Base-by-base conservation (phyloP, 1,139 yeast genomes). In the Protomyces lactucae-debilis region DNA sequence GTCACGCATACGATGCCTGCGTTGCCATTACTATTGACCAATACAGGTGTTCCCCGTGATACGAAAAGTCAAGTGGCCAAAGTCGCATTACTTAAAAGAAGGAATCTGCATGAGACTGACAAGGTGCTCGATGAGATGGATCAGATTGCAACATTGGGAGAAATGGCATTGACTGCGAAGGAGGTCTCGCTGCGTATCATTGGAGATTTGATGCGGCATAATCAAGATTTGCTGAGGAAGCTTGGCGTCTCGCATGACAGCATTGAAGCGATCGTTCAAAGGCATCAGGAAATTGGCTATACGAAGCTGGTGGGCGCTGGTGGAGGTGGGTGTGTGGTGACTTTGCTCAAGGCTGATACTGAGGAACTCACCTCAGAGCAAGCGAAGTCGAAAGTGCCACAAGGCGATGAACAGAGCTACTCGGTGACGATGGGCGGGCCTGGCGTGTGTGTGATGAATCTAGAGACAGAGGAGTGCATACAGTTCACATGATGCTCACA, bases 221-320 rank as follows among this genome's bases (percentile, higher is more conserved):
- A 95, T 73, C 99, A 93, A 72, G 97, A 97, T 0, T 79, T 92
- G 55, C 78, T 93, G 61, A 91, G 86, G 2, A 81, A 97, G 0
- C 76, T 93, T 21, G 97, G 97, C 1, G 99, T 95, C 6, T 87
- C 96, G 14, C 99, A 95, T 74, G 96, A 97, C 3, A 80, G 87
- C 21, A 79, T 93, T 66, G 99, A 93, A 73, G 78, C 80, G 61
- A 83, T 92, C 57, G 78, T 85, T 21, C 82, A 88, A 28, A 92
- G 87, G 71, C 80, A 78, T 55, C 73, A 83, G 65, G 73, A 78
- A 1, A 76, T 93, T 43, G 99, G 99, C 5, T 85, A 88, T 67
- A 92, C 99, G 1, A 93, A 93, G 75, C 80, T 93, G 67, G 93
- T 99, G 0, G 99, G 99, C 53, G 99, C 99, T 0, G 99, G 99